A percentile compares a stretch with the other conserved stretches of the same genome.
These are phyloP conservation scores for Flaveria linearis DNA, from an alignment of 129 eudicot species.

Conservation along the genomic window DNA sequence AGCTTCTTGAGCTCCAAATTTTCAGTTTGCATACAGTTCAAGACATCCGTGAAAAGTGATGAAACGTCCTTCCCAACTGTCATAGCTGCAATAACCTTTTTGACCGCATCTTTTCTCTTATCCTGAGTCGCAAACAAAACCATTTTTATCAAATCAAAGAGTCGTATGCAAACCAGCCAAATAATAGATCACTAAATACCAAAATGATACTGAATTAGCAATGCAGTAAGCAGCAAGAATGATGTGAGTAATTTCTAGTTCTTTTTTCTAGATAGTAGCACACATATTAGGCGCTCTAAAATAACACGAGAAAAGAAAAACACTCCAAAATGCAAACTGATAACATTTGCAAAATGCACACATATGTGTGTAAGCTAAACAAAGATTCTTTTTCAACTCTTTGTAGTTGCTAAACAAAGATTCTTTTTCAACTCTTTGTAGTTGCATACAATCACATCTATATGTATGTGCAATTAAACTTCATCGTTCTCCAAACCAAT, in stretches of 20 bases:
- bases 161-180: neutral
- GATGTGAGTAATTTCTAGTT: neutral
- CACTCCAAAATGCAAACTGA: neutral
- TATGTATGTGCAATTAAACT: neutral
- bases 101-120: slow-evolving; percentile 99
- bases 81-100: slow-evolving; percentile 99
- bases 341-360: neutral
- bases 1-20: slow-evolving; percentile 98
- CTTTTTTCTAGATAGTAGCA: neutral
- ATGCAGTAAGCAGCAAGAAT: neutral
- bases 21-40: slow-evolving; percentile 98
- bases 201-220: neutral
- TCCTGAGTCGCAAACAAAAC: slow-evolving; percentile 52
- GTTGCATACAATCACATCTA: neutral
- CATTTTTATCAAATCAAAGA: neutral
- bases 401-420: too few species aligned
- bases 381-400: neutral
- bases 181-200: neutral
- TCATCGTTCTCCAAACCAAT: neutral
- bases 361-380: too few species aligned
- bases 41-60: slow-evolving; percentile 94
- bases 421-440: neutral
- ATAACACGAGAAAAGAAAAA: neutral
- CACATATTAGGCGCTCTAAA: neutral
- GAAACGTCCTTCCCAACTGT: slow-evolving; percentile 99